These are phyloP conservation scores for Choanephora cucurbitarum DNA, from an alignment of 371 early-diverging fungal genomes.

Conservation along the genomic window DNA sequence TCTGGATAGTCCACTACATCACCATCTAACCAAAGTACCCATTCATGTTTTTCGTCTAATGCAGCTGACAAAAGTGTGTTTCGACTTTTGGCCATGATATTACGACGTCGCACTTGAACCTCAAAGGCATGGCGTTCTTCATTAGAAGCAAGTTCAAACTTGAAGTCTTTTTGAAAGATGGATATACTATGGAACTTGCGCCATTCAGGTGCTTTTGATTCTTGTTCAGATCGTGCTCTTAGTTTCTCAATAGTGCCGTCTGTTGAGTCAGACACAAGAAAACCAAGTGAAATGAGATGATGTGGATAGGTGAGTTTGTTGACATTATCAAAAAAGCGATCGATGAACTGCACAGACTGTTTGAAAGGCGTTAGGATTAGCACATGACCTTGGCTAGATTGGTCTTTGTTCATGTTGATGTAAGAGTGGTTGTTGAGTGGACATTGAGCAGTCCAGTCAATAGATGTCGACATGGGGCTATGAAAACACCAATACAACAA, in stretches of 20 bases:
- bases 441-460: too few relatives aligned
- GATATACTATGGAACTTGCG: slow-evolving; percentile 52
- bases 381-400: slow-evolving; percentile 21
- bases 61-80: slow-evolving; percentile 61
- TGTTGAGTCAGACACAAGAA: slow-evolving; percentile 58
- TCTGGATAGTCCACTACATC: slow-evolving; percentile 65
- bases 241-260: slow-evolving; percentile 50
- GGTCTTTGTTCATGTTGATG: slow-evolving; percentile 21
- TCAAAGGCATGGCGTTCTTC: slow-evolving; percentile 61
- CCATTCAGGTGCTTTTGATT: slow-evolving; percentile 26
- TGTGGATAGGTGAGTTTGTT: slow-evolving; percentile 63
- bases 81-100: slow-evolving; percentile 64
- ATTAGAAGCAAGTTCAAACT: slow-evolving; percentile 47
- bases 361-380: slow-evolving; percentile 71
- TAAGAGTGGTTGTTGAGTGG: slow-evolving; percentile 14
- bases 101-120: slow-evolving; percentile 59
- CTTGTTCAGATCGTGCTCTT: slow-evolving; percentile 24
- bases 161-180: slow-evolving; percentile 61
- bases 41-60: slow-evolving; percentile 55
- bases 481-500: too few relatives aligned
- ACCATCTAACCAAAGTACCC: slow-evolving; percentile 77
- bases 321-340: slow-evolving; percentile 61
- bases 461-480: too few relatives aligned
- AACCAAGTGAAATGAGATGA: slow-evolving; percentile 65
- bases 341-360: slow-evolving; percentile 62